Conservation (phyloP, 805 yeast species). For the Saturnispora serradocipensis region DNA sequence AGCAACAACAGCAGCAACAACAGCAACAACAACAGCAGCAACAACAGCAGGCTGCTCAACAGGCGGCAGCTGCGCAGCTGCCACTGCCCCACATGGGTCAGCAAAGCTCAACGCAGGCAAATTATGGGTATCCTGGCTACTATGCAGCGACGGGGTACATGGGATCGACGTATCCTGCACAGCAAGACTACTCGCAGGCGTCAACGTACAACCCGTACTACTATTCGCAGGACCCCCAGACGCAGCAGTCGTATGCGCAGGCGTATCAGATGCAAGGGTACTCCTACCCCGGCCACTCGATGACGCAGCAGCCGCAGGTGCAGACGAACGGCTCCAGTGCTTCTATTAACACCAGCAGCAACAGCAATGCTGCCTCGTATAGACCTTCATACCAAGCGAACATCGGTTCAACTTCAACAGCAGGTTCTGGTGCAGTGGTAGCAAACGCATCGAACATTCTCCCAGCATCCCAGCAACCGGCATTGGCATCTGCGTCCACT, state of each 20-base stretch:
- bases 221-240: conserved; percentile 3
- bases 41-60: too few species aligned
- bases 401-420: conserved; percentile 4
- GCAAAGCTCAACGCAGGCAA: not conserved
- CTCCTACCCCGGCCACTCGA: not conserved
- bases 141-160: not conserved
- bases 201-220: conserved; percentile 1
- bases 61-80: not conserved
- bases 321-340: not conserved
- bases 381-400: conserved; percentile 7
- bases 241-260: conserved; percentile 3
- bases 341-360: conserved; percentile 13
- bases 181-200: not conserved
- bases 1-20: conserved; percentile 8
- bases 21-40: conserved; percentile 4
- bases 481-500: conserved; percentile 4
- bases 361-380: conserved; percentile 5
- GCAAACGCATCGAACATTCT: conserved; percentile 10
- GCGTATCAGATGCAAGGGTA: conserved; percentile 2
- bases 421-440: conserved; percentile 10
- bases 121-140: not conserved
- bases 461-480: conserved; percentile 8
- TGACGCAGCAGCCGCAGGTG: not conserved
- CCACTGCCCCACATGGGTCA: not conserved
- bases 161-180: not conserved